Evolutionary conservation across 805 yeast genomes (phyloP).

Genomic region (Candida dajiaensis): DNA sequence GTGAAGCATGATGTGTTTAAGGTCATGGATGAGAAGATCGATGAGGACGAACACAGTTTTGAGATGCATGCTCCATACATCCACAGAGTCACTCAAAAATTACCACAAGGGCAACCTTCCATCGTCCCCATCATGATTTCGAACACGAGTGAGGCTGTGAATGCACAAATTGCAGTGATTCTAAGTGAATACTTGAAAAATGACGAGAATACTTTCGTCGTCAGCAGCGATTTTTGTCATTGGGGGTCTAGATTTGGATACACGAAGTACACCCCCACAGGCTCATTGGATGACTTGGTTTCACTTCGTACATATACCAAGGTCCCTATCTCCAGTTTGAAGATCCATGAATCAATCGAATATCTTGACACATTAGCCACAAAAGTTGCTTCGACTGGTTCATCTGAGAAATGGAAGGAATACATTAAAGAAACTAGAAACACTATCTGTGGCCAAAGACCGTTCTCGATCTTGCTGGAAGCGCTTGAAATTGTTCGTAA

Average conservation of each 20-base stretch:
- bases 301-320: slow-evolving; percentile 5
- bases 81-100: slow-evolving; percentile 38
- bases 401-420: slow-evolving; percentile 52
- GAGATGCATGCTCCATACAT: slow-evolving; percentile 91
- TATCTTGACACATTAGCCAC: slow-evolving; percentile 66
- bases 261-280: slow-evolving; percentile 38
- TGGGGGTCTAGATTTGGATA: slow-evolving; percentile 76
- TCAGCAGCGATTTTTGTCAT: slow-evolving; percentile 92
- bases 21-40: slow-evolving; percentile 53
- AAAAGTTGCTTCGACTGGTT: slow-evolving; percentile 52
- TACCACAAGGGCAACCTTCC: slow-evolving; percentile 30
- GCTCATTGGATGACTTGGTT: slow-evolving; percentile 13
- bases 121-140: slow-evolving; percentile 83
- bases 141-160: slow-evolving; percentile 40
- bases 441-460: slow-evolving; percentile 91
- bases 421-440: slow-evolving; percentile 72
- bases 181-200: slow-evolving; percentile 51
- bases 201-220: slow-evolving; percentile 58
- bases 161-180: slow-evolving; percentile 37
- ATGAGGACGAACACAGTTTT: slow-evolving; percentile 84
- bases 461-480: slow-evolving; percentile 59
- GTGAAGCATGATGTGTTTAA: slow-evolving; percentile 39
- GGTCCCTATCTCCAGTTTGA: slow-evolving; percentile 21
- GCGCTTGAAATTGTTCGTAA: slow-evolving; percentile 37
- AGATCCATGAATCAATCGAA: slow-evolving; percentile 71